Base-by-base conservation (phyloP, 768 basidiomycete genomes). In the Termitomyces sp. region DNA sequence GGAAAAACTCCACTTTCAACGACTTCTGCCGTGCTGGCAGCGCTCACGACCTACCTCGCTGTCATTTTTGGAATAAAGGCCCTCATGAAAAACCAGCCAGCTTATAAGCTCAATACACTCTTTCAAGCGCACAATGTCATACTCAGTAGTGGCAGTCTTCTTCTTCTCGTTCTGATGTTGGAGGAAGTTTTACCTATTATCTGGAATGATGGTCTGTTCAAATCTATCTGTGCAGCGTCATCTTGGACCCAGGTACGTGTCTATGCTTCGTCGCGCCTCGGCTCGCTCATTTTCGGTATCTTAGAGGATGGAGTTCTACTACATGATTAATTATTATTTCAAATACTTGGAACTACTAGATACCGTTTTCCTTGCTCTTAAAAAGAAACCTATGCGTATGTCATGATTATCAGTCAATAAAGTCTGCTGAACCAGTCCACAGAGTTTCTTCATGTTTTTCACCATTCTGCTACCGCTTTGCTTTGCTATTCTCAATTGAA, bases 271-370 rank as follows among this genome's bases (percentile, higher is more conserved):
- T n/a, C 13, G 59, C 55, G 18, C 39, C 48, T 46, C 51, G 32
- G 56, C 46, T 31, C 29, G 53, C 46, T 61, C 34, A 29, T 36
- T 14, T 29, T 7, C 26, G 26, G 9, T 67, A 22, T 26, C n/a
- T 14, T n/a, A 97, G 94, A 84, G 82, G 70, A 79, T 98, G 71
- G 90, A 98, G 76, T 88, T 94, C 68, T 98, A 92, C 78, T 98
- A 99, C 78, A 94, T 98, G 80, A 80, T 98, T 79, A 99, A 99
- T 79, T 99, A 98, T 77, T 94, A 88, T 75, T 92, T 97, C 84
- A 98, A 98, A 72, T 98, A 98, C 72, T 76, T 97, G 62, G 97
- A 99, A 75, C 84, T 98, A 58, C 71, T 96, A 61, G 97, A 98
- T 78, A 99, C 97, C 14, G 83, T 98, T 63, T 99, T 98, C 82